Percentiles rank a stretch among this genome's conserved stretches.
These are phyloP conservation scores for Scedosporium dehoogii DNA, from an alignment of 2,329 filamentous ascomycete species.

Conservation along the genomic window DNA sequence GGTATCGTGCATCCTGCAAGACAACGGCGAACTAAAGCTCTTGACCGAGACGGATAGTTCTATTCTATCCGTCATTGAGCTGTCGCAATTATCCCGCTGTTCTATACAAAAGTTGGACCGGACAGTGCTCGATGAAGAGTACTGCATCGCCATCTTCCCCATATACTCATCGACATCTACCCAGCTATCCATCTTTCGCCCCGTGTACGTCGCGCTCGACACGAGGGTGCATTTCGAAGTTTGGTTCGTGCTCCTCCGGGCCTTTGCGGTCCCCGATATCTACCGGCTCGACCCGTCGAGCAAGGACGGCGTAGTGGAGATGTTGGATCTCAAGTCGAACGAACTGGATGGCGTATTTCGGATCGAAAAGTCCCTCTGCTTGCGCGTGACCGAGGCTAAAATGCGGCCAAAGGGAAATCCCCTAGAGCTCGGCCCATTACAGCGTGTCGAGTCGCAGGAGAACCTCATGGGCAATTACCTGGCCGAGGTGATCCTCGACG, in stretches of 20 bases:
- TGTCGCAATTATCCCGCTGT: conserved; percentile 80
- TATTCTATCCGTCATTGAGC: conserved; percentile 71
- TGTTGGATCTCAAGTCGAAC: conserved; percentile 24
- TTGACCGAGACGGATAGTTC: conserved; percentile 77
- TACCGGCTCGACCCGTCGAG: conserved; percentile 53
- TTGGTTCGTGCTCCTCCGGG: conserved; percentile 86
- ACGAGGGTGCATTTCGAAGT: conserved; percentile 88
- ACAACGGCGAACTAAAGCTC: conserved; percentile 89
- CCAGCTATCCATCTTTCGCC: conserved; percentile 67
- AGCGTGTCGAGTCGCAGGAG: conserved; percentile 11
- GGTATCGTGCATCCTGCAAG: conserved; percentile 87
- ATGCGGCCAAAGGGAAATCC: conserved; percentile 29
- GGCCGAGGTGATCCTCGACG: conserved; percentile 70
- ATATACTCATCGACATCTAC: conserved; percentile 73
- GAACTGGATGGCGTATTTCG: conserved; percentile 43
- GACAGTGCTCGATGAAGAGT: conserved; percentile 85
- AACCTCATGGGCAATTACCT: conserved; percentile 58
- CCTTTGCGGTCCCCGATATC: conserved; percentile 85
- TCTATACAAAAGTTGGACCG: conserved; percentile 84
- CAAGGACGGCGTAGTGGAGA: conserved; percentile 27
- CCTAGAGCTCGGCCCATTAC: conserved; percentile 13
- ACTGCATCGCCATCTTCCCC: conserved; percentile 90
- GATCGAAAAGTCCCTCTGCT: conserved; percentile 48
- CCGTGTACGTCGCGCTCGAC: conserved; percentile 81
- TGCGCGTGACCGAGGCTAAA: conserved; percentile 54